These are phyloP conservation scores for Cladophialophora chaetospira DNA, from an alignment of 2,329 filamentous ascomycete species.

Conservation along the genomic window DNA sequence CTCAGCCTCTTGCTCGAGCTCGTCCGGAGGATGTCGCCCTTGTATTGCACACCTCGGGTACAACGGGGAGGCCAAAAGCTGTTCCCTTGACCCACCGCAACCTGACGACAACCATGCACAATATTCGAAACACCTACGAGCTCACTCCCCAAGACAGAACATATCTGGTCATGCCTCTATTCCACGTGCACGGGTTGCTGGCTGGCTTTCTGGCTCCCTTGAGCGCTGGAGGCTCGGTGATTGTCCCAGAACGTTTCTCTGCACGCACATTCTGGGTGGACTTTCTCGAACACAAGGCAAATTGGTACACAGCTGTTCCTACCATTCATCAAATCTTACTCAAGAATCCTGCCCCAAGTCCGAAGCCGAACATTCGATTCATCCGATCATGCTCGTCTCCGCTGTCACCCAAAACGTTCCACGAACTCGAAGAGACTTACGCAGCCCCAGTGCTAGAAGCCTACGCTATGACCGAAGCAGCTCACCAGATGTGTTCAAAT, in stretches of 20 bases:
- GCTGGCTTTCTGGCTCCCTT: conserved; percentile 80
- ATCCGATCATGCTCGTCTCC: conserved; percentile 86
- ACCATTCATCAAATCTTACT: conserved; percentile 90
- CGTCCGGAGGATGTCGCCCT: conserved; percentile 78
- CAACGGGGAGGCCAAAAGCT: conserved; percentile 82
- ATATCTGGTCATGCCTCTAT: conserved; percentile 86
- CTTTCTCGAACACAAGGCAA: conserved; percentile 72
- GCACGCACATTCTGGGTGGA: conserved; percentile 80
- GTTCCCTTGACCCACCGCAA: conserved; percentile 72
- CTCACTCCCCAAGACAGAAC: conserved; percentile 72
- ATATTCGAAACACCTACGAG: conserved; percentile 76
- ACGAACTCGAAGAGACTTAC: conserved; percentile 74
- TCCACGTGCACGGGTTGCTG: conserved; percentile 86
- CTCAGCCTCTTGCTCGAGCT: conserved; percentile 54
- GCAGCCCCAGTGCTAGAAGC: conserved; percentile 82
- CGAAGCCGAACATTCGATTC: conserved; percentile 75
- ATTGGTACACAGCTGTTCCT: conserved; percentile 92
- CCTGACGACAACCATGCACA: conserved; percentile 78
- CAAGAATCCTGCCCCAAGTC: conserved; percentile 68
- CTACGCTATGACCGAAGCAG: conserved; percentile 90
- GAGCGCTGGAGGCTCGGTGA: conserved; percentile 72
- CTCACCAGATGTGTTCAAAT: conserved; percentile 57
- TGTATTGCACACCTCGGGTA: conserved; percentile 81
- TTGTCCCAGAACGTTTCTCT: conserved; percentile 78
- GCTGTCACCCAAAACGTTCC: conserved; percentile 77